Evolutionary conservation across 805 yeast genomes (phyloP).

Genomic region (Lachancea lanzarotensis): DNA sequence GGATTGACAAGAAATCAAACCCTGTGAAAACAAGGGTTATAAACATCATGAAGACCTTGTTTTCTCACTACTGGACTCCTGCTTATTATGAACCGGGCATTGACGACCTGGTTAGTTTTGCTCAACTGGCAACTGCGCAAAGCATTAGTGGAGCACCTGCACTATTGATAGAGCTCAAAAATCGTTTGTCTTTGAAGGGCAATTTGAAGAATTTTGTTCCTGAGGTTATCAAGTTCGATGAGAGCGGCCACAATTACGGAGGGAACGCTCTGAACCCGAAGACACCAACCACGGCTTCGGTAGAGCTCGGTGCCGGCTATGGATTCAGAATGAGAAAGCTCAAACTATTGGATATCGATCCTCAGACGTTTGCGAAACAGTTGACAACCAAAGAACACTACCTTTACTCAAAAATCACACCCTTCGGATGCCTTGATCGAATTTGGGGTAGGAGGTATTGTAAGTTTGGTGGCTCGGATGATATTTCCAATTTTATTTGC

Average conservation of each 20-base stretch:
- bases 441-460: constrained; percentile 70
- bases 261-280: not conserved
- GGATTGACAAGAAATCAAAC: constrained; percentile 65
- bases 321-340: constrained; percentile 32
- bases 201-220: constrained; percentile 8
- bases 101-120: constrained; percentile 34
- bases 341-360: constrained; percentile 61
- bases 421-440: constrained; percentile 68
- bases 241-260: constrained; percentile 2
- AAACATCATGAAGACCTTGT: constrained; percentile 56
- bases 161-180: constrained; percentile 4
- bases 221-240: constrained; percentile 4
- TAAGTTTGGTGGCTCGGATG: constrained; percentile 43
- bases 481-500: constrained; percentile 57
- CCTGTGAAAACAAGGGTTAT: constrained; percentile 64
- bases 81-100: constrained; percentile 47
- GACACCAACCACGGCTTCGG: not conserved
- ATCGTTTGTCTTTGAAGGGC: constrained; percentile 9
- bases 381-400: constrained; percentile 72
- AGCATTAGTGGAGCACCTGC: constrained; percentile 39
- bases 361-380: constrained; percentile 75
- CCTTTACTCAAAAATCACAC: constrained; percentile 58
- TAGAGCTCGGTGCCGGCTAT: constrained; percentile 7
- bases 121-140: constrained; percentile 35
- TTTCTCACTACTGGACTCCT: constrained; percentile 65